A percentile compares a stretch with the other conserved stretches of the same genome.
Conservation (phyloP, 2,329 filamentous ascomycete genomes). For the Claviceps purpurea region DNA sequence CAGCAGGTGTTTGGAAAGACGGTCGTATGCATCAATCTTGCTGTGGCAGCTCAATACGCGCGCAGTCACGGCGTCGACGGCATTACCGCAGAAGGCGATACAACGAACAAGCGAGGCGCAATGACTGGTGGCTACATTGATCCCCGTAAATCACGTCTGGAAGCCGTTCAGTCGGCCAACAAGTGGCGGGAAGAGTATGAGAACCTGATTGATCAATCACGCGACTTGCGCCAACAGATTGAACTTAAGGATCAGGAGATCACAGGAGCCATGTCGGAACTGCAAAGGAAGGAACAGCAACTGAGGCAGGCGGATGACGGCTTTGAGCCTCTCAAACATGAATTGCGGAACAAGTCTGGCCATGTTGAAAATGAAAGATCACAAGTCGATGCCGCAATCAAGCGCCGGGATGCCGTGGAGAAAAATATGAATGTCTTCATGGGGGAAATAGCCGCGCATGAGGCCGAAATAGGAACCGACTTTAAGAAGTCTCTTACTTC, state of each 20-base stretch:
- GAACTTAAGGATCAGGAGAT: conserved; percentile 79
- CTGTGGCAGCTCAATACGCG: conserved; percentile 80
- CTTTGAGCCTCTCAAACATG: conserved; percentile 65
- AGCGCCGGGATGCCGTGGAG: conserved; percentile 54
- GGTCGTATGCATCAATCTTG: conserved; percentile 82
- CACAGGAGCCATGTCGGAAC: conserved; percentile 68
- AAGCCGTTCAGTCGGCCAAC: conserved; percentile 63
- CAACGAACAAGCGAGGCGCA: conserved; percentile 86
- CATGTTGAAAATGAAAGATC: conserved; percentile 61
- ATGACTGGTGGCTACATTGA: conserved; percentile 94
- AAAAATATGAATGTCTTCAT: conserved; percentile 62
- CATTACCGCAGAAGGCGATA: conserved; percentile 89
- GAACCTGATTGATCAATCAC: conserved; percentile 45
- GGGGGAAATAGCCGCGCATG: conserved; percentile 61
- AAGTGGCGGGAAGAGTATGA: conserved; percentile 68
- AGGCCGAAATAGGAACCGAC: conserved; percentile 68
- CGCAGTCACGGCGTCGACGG: conserved; percentile 83
- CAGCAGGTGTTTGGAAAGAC: conserved; percentile 92
- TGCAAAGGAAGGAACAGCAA: conserved; percentile 71
- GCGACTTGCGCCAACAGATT: conserved; percentile 54
- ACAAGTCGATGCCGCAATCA: conserved; percentile 56
- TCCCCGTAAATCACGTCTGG: conserved; percentile 70
- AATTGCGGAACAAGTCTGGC: conserved; percentile 61
- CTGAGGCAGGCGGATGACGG: conserved; percentile 67
- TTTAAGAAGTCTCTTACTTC: conserved; percentile 83